These are phyloP conservation scores for Linnemannia schmuckeri DNA, from an alignment of 192 early-diverging fungal genomes.

Conservation along the genomic window DNA sequence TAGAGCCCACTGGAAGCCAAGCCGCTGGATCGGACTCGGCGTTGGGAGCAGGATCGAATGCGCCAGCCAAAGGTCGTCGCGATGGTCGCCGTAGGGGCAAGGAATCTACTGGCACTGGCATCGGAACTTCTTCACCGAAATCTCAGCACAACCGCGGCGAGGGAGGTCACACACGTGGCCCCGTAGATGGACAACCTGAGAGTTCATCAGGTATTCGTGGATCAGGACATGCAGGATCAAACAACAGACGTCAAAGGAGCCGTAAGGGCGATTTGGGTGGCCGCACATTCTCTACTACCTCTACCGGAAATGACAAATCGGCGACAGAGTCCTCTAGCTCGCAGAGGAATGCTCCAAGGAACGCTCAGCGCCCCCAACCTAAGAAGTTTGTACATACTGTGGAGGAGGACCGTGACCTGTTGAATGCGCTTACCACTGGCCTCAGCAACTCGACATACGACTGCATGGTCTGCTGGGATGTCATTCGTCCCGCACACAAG, in stretches of 20 bases:
- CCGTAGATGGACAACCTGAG: conserved; percentile 14
- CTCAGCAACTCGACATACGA: conserved; percentile 84
- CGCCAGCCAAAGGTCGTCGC: conserved; percentile 19
- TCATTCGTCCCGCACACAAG: conserved; percentile 73
- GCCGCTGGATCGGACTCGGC: neutral
- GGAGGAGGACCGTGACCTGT: conserved; percentile 66
- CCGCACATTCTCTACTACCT: conserved; percentile 30
- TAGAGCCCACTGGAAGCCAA: conserved; percentile 16
- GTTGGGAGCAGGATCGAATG: conserved; percentile 1
- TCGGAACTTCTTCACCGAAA: conserved; percentile 14
- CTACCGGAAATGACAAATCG: neutral
- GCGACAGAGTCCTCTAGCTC: conserved; percentile 23
- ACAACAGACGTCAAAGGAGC: conserved; percentile 38
- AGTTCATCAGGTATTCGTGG: conserved; percentile 17
- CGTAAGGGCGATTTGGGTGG: conserved; percentile 50
- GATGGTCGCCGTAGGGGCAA: conserved; percentile 41
- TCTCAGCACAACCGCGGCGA: conserved; percentile 17
- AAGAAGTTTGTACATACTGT: conserved; percentile 48
- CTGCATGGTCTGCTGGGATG: conserved; percentile 98
- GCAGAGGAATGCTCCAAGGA: conserved; percentile 17
- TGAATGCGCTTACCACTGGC: conserved; percentile 72
- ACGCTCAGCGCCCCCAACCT: conserved; percentile 7
- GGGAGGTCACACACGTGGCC: neutral
- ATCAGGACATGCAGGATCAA: conserved; percentile 12
- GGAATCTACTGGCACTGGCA: neutral